These are phyloP conservation scores for Trichomonascus vanleenenianus DNA, from an alignment of 805 yeast species.

Conservation along the genomic window DNA sequence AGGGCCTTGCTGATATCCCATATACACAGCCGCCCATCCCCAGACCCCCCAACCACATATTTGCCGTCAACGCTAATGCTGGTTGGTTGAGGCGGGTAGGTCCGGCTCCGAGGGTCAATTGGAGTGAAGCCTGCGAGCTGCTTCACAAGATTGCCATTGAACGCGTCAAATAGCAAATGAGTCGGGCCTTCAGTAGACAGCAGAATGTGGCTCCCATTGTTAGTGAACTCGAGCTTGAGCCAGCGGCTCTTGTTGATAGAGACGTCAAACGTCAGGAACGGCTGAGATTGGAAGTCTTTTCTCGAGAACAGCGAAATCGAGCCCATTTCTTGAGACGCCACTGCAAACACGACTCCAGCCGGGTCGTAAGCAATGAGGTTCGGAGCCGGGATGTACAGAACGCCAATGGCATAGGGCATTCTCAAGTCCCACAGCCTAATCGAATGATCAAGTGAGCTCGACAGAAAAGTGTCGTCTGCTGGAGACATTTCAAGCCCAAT, in stretches of 20 bases:
- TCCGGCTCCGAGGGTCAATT: slow-evolving; percentile 31
- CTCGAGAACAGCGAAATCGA: slow-evolving; percentile 55
- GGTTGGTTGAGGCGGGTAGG: slow-evolving; percentile 49
- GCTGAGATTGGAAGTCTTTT: slow-evolving; percentile 49
- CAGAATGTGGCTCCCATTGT: slow-evolving; percentile 59
- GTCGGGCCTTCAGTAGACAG: slow-evolving; percentile 48
- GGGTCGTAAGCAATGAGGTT: slow-evolving; percentile 70
- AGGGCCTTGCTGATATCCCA: slow-evolving; percentile 37
- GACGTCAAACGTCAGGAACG: slow-evolving; percentile 40
- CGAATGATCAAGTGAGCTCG: slow-evolving; percentile 68
- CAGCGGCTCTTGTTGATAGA: slow-evolving; percentile 36
- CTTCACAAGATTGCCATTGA: slow-evolving; percentile 46
- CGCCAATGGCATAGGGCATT: slow-evolving; percentile 56
- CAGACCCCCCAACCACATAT: slow-evolving; percentile 52
- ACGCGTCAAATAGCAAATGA: slow-evolving; percentile 65
- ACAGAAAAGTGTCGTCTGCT: slow-evolving; percentile 51
- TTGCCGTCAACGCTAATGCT: slow-evolving; percentile 63
- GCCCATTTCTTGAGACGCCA: slow-evolving; percentile 40
- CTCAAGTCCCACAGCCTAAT: slow-evolving; percentile 85
- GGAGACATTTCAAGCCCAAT: slow-evolving; percentile 68
- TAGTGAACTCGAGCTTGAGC: slow-evolving; percentile 70
- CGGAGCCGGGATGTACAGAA: slow-evolving; percentile 47
- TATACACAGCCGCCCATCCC: slow-evolving; percentile 42
- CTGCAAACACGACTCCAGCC: slow-evolving; percentile 72
- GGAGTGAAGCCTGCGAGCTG: slow-evolving; percentile 42